Conservation (phyloP, 768 basidiomycete genomes). For the Plicaturopsis crispa region DNA sequence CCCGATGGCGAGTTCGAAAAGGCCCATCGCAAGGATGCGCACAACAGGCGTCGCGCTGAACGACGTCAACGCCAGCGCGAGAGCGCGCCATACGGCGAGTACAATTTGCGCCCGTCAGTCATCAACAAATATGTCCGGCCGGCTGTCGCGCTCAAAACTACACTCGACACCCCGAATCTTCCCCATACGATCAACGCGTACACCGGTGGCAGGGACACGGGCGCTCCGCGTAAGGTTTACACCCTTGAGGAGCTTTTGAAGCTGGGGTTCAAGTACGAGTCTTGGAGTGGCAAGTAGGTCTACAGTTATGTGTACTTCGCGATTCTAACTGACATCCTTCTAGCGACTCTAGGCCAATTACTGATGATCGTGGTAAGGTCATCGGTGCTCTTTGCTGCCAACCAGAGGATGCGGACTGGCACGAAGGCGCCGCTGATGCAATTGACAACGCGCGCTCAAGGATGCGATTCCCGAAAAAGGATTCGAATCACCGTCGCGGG, state of each 20-base stretch:
- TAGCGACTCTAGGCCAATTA: not conserved
- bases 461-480: constrained; percentile 2
- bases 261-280: not conserved
- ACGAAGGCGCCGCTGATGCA: not conserved
- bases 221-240: not conserved
- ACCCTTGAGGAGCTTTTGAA: not conserved
- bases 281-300: not conserved
- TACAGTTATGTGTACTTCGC: not conserved
- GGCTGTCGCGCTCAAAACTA: not conserved
- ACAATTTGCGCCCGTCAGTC: not conserved
- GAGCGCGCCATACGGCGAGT: not conserved
- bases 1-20: not conserved
- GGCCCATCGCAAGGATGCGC: not conserved
- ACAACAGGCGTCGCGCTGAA: not conserved
- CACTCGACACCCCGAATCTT: not conserved
- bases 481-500: constrained; percentile 13
- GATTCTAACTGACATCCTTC: not conserved
- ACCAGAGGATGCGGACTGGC: not conserved
- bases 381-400: not conserved
- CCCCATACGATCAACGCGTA: not conserved
- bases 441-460: not conserved
- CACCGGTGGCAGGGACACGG: not conserved
- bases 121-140: not conserved
- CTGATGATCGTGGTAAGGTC: not conserved
- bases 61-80: not conserved